Conservation (phyloP, 2,329 filamentous ascomycete genomes). For the Sporothrix dimorphospora region DNA sequence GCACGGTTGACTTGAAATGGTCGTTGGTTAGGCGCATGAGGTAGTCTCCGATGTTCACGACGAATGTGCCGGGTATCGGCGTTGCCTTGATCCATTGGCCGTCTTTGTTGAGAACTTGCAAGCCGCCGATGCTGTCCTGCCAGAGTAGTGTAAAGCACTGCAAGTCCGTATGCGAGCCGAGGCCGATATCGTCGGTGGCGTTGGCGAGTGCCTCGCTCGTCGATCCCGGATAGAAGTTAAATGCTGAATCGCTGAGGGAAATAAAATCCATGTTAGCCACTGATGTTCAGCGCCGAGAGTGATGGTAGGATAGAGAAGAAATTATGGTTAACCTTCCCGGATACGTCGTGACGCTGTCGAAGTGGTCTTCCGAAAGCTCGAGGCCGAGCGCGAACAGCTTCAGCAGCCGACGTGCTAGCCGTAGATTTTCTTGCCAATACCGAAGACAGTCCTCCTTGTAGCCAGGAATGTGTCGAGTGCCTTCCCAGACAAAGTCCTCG, state of each 20-base stretch:
- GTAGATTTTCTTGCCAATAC: conserved; percentile 34
- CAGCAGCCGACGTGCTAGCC: conserved; percentile 27
- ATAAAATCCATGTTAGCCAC: conserved; percentile 37
- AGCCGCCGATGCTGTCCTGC: conserved; percentile 32
- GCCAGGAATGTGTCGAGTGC: conserved; percentile 30
- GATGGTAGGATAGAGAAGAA: too few species aligned
- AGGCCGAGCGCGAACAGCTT: conserved; percentile 34
- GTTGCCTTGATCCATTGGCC: conserved; percentile 48
- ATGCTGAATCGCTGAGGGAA: too few species aligned
- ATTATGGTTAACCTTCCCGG: conserved; percentile 27
- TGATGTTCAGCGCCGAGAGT: too few species aligned
- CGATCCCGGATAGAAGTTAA: too few species aligned
- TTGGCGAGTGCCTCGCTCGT: too few species aligned
- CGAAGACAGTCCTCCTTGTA: conserved; percentile 32
- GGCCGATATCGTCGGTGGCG: conserved; percentile 33
- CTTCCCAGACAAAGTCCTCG: conserved; percentile 34
- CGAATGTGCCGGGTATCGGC: conserved; percentile 50
- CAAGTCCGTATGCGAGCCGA: conserved; percentile 52
- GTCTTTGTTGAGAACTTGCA: conserved; percentile 30
- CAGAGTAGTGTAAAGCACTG: conserved; percentile 40
- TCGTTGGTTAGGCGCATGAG: conserved; percentile 56
- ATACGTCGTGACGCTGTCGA: conserved; percentile 45
- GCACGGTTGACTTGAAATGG: conserved; percentile 51
- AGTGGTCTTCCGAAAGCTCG: conserved; percentile 39
- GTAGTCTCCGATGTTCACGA: conserved; percentile 57